These are phyloP conservation scores for Microcyclospora pomicola DNA, from an alignment of 2,329 filamentous ascomycete species.

Conservation along the genomic window DNA sequence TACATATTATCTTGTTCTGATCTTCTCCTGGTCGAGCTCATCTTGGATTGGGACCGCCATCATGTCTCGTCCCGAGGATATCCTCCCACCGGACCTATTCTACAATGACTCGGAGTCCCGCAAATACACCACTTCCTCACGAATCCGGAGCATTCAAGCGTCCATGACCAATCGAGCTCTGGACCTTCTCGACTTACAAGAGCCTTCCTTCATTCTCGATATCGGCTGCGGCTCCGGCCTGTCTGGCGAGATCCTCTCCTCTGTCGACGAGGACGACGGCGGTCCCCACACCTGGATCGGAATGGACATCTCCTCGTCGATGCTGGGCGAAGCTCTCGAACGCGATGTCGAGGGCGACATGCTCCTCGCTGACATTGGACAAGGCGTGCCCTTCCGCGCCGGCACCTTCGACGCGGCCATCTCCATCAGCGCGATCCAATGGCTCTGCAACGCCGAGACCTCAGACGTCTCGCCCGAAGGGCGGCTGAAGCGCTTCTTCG, in stretches of 20 bases:
- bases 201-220: slow-evolving; percentile 81
- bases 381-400: slow-evolving; percentile 84
- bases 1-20: too few relatives aligned
- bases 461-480: slow-evolving; percentile 71
- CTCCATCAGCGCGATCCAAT: slow-evolving; percentile 91
- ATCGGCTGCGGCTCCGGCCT: slow-evolving; percentile 93
- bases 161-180: slow-evolving; percentile 90
- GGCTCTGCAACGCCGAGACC: slow-evolving; percentile 91
- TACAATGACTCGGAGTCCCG: slow-evolving; percentile 92
- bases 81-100: slow-evolving; percentile 86
- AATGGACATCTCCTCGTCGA: slow-evolving; percentile 88
- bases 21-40: too few relatives aligned
- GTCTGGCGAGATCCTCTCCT: slow-evolving; percentile 81
- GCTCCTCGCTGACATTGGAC: slow-evolving; percentile 87
- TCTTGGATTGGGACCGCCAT: too few relatives aligned
- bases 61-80: slow-evolving; percentile 97
- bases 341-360: slow-evolving; percentile 86
- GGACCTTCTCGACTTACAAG: slow-evolving; percentile 67
- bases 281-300: slow-evolving; percentile 93
- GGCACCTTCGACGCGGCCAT: slow-evolving; percentile 92
- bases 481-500: slow-evolving; percentile 74
- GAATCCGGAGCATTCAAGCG: slow-evolving; percentile 90
- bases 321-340: slow-evolving; percentile 90
- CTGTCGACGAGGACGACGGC: slow-evolving; percentile 52
- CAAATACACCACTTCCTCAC: slow-evolving; percentile 93